Conservation (phyloP, 1,284 basidiomycete species). For the Pseudozyma sp. region DNA sequence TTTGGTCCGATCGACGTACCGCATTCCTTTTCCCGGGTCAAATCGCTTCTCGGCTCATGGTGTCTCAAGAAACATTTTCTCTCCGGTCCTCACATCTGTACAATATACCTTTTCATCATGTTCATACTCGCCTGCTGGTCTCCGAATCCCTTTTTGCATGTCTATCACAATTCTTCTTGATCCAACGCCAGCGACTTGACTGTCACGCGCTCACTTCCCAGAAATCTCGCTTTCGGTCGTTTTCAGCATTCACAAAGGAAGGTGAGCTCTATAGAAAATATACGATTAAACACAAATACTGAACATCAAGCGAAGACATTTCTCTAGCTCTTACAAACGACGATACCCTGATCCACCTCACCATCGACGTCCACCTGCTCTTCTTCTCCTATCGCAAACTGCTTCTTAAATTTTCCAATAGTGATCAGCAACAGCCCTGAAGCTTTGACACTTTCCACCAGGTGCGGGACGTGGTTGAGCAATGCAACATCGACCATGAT, state of each 20-base stretch:
- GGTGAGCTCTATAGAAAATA: not conserved
- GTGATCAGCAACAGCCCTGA: slow-evolving; percentile 65
- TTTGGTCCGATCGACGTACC: not conserved
- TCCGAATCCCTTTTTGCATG: not conserved
- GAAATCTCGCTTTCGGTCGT: too few species aligned
- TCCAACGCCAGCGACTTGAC: too few species aligned
- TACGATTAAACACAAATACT: not conserved
- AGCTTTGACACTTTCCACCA: slow-evolving; percentile 64
- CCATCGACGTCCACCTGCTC: slow-evolving; percentile 49
- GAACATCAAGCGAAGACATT: not conserved
- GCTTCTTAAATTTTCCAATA: slow-evolving; percentile 45
- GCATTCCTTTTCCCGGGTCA: too few species aligned
- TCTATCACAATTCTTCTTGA: not conserved
- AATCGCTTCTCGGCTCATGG: not conserved
- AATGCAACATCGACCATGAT: slow-evolving; percentile 87
- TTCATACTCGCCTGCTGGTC: not conserved
- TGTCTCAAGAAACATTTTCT: not conserved
- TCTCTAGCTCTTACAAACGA: slow-evolving; percentile 52
- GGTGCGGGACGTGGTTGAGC: slow-evolving; percentile 55
- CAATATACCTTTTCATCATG: slow-evolving; percentile 16
- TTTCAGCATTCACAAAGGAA: too few species aligned
- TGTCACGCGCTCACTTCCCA: too few species aligned
- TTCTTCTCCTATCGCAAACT: slow-evolving; percentile 10
- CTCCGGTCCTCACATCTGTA: slow-evolving; percentile 11
- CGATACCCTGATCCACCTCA: slow-evolving; percentile 53